phyloP scores from a whole-genome alignment of 2,329 filamentous ascomycete species.

The Colletotrichum musae region DNA sequence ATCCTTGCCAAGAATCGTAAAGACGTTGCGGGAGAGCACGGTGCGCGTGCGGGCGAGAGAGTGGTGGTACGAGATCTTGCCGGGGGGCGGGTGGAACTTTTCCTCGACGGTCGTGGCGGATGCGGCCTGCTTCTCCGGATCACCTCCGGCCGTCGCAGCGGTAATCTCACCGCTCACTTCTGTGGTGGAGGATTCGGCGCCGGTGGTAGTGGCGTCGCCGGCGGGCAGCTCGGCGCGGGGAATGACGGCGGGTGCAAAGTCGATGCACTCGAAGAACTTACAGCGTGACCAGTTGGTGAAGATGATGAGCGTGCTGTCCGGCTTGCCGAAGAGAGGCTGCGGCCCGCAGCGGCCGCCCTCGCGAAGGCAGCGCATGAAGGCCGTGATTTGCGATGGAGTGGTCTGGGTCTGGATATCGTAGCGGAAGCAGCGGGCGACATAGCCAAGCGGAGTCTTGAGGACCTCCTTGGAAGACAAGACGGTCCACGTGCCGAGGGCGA shows the following conservation, averaged over 20 bases:
- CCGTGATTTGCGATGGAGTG: slow-evolving; percentile 51
- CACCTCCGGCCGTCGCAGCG: neutral
- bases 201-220: slow-evolving; percentile 4
- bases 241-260: slow-evolving; percentile 54
- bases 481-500: slow-evolving; percentile 43
- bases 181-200: too few species aligned
- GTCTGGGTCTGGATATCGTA: slow-evolving; percentile 52
- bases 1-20: slow-evolving; percentile 47
- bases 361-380: slow-evolving; percentile 45
- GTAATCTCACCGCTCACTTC: slow-evolving; percentile 2
- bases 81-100: slow-evolving; percentile 24
- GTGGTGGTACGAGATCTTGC: slow-evolving; percentile 37
- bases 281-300: slow-evolving; percentile 57
- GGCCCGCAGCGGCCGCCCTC: slow-evolving; percentile 41
- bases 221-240: slow-evolving; percentile 14
- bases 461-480: slow-evolving; percentile 45
- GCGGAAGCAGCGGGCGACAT: slow-evolving; percentile 50
- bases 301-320: slow-evolving; percentile 50
- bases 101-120: neutral
- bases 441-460: slow-evolving; percentile 44
- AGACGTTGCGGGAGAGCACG: slow-evolving; percentile 36
- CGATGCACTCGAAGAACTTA: slow-evolving; percentile 50
- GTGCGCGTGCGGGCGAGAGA: slow-evolving; percentile 35
- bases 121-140: slow-evolving; percentile 29
- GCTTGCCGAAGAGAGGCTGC: slow-evolving; percentile 49